Evolutionary conservation across 441 rosid species (phyloP), one percentile per base, ranked within the genome.

Genomic region (Adansonia grandidieri): DNA sequence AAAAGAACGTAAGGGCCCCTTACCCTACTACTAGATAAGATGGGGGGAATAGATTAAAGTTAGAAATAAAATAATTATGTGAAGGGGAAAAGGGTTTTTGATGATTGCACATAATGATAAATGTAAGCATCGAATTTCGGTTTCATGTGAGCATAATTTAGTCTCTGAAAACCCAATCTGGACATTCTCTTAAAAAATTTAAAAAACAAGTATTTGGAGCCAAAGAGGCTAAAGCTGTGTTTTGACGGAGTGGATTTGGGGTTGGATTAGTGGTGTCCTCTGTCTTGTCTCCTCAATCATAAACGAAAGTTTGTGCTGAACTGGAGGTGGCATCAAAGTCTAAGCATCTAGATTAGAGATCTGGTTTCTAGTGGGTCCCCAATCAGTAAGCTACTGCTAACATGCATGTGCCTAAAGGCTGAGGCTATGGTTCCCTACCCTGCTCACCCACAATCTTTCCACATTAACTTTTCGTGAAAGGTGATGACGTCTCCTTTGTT

Each of bases 341-440:
- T 72, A 72, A 72, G 32, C 32, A 44, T 56, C 54, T 20, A 20
- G 66, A 65, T 56, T 67, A 65, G 42, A 79, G 83, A 71, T 83
- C 73, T 76, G 78, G 75, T 22, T 28, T 19, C 48, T 60, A 2
- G 85, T 80, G 91, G 90, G 85, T 78, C 89, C 86, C 67, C 24
- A 1, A 6, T 68, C 81, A 40, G 73, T 67, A 77, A 68, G 60
- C 69, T 75, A 20, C 82, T 81, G 84, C 83, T 70, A 28, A 50
- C 84, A 74, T 56, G 79, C 92, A 87, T 88, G 92, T 87, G 92
- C 92, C 79, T 28, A 81, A 86, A 85, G 84, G 68, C 88, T 87
- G 87, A 60, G 76, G 45, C 72, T 71, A 79, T 63, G 78, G 60
- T 78, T 81, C 84, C 82, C 78, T 77, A 85, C 89, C 86, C 72